Evolutionary conservation across 805 yeast genomes (phyloP), one percentile per base, ranked within the genome.

Genomic region (Candida multigemmis): DNA sequence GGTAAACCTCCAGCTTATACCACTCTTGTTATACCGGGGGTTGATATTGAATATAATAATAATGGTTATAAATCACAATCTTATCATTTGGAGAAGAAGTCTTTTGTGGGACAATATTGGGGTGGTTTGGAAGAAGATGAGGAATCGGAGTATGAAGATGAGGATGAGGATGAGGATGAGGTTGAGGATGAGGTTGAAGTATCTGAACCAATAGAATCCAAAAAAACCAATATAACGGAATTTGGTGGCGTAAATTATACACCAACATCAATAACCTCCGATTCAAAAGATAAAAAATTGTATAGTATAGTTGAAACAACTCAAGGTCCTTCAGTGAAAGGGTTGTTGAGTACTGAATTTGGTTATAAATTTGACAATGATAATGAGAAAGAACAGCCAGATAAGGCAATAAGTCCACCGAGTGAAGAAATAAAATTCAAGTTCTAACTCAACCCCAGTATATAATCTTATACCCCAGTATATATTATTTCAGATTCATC

Each of bases 1-100:
- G 96, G 96, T 0, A 74, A 80, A 15, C 95, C 97, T 0, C 95
- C 95, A 0, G 66, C 85, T 12, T 87, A 84, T 51, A 76, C 77
- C 3, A 64, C 69, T 20, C 55, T 84, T 47, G 54, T 62, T 18
- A 67, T 83, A 6, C 84, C 68, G 1, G 68, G 68, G 1, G 30
- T 62, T 11, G 67, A 61, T 32, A 36, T 39, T 4, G 50, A 50
- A 22, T 60, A 61, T 32, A 36, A 41, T 4, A 61, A 60, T 29
- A 40, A 36, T 15, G 67, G 67, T 1, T 61, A 61, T 32, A 35
- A 32, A 12, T 10, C 27, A 7, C 14, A n/a, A 9, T 12, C 22
- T 23, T 37, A 19, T 17, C 22, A 11, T 14, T 27, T 14, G 35
- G 34, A 15, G 30, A 44, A 28, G 32, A 37, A 27, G 13, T 25